Evolutionary conservation across 768 basidiomycete species (phyloP).

Genomic region (Suillus discolor): DNA sequence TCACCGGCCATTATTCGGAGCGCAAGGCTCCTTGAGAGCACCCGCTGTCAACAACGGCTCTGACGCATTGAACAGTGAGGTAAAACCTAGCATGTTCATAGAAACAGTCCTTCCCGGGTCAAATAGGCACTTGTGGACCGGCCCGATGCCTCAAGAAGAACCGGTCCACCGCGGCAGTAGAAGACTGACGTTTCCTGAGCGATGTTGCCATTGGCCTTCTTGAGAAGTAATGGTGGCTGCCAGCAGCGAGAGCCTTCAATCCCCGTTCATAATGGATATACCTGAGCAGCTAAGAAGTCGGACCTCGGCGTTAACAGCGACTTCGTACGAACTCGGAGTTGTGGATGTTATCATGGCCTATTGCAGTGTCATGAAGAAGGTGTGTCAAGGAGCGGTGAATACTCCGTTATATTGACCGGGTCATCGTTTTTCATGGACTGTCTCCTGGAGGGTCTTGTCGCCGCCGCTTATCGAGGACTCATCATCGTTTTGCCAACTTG

Average conservation of each 20-base stretch:
- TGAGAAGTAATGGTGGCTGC: slow-evolving; percentile 68
- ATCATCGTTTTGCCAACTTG: too few species aligned
- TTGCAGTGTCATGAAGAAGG: slow-evolving; percentile 52
- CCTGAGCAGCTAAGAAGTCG: slow-evolving; percentile 48
- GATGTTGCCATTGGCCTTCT: slow-evolving; percentile 55
- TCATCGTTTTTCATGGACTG: background rate
- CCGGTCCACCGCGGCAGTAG: slow-evolving; percentile 43
- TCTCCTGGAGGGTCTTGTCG: background rate
- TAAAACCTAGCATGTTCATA: slow-evolving; percentile 55
- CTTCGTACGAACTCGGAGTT: slow-evolving; percentile 43
- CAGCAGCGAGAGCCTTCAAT: slow-evolving; percentile 57
- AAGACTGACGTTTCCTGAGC: slow-evolving; percentile 50
- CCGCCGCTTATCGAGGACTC: background rate
- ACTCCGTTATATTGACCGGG: background rate
- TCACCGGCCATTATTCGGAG: too few species aligned
- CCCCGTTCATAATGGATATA: slow-evolving; percentile 67
- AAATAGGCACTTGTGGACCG: slow-evolving; percentile 38
- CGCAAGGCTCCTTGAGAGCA: too few species aligned
- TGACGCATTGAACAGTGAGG: slow-evolving; percentile 44
- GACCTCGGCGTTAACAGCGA: background rate
- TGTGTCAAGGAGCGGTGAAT: slow-evolving; percentile 34
- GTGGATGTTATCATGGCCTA: slow-evolving; percentile 47
- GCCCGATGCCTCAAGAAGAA: slow-evolving; percentile 54
- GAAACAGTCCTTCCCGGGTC: background rate
- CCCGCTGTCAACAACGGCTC: slow-evolving; percentile 54